Evolutionary conservation across 495 filamentous ascomycete genomes (phyloP).

Genomic region (Collariella sp.): DNA sequence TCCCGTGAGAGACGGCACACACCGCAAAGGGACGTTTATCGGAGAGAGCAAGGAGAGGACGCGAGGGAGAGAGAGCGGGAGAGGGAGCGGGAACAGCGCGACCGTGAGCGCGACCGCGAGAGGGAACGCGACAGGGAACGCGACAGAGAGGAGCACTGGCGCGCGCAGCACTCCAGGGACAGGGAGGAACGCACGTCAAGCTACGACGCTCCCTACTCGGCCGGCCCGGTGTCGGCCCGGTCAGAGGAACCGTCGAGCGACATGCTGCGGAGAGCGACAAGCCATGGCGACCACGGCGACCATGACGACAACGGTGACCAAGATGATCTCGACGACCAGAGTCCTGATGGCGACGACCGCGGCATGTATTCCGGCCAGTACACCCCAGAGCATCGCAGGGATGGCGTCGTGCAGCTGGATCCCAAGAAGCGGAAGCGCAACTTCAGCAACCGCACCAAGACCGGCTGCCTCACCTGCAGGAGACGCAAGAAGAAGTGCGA

Average conservation of each 20-base stretch:
- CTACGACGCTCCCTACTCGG: conserved; percentile 35
- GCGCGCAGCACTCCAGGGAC: conserved; percentile 32
- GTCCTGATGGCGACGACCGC: conserved; percentile 43
- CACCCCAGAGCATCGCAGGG: conserved; percentile 39
- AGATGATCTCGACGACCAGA: conserved; percentile 34
- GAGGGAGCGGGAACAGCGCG: background rate
- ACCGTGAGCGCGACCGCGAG: conserved; percentile 23
- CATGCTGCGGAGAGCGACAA: conserved; percentile 29
- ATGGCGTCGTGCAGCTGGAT: conserved; percentile 53
- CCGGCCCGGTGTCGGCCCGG: conserved; percentile 32
- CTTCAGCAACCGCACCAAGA: conserved; percentile 96
- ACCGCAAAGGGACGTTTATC: conserved; percentile 32
- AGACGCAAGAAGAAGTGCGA: conserved; percentile 98
- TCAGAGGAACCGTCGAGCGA: conserved; percentile 41
- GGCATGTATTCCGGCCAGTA: conserved; percentile 36
- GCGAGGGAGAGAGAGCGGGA: conserved; percentile 24
- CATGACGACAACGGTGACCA: too few relatives aligned
- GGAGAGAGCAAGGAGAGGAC: conserved; percentile 28
- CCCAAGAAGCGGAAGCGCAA: conserved; percentile 75
- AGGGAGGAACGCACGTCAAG: conserved; percentile 37
- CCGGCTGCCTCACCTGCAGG: conserved; percentile 91
- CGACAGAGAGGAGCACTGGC: conserved; percentile 37
- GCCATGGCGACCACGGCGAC: conserved; percentile 34
- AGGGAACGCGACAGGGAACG: too few relatives aligned
- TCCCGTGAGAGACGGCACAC: conserved; percentile 35